Conservation (phyloP, 78 protist genomes). For the Chrysochromulina tobinii region DNA sequence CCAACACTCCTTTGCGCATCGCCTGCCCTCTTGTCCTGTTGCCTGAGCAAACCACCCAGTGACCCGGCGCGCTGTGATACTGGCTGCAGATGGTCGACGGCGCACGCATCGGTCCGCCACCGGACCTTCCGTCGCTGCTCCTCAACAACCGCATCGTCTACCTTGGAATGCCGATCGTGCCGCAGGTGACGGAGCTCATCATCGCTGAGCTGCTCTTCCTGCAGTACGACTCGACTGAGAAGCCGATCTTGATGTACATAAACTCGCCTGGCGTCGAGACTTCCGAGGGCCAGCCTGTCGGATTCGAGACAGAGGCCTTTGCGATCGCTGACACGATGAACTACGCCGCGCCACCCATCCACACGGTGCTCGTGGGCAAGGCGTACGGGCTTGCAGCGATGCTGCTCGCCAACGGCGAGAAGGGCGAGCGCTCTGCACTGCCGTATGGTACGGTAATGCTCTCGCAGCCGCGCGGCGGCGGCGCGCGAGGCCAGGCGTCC, state of each 20-base stretch:
- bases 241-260: constrained; percentile 1
- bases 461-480: background rate
- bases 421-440: background rate
- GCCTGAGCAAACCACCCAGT: too few species aligned
- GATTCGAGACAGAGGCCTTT: constrained; percentile 18
- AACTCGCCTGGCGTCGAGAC: background rate
- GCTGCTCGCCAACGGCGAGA: constrained; percentile 13
- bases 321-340: constrained; percentile 26
- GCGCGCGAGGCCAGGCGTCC: background rate
- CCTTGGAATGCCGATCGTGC: background rate
- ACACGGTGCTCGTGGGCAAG: constrained; percentile 5
- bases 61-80: too few species aligned
- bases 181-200: constrained; percentile 15
- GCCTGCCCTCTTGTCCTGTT: too few species aligned
- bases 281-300: background rate
- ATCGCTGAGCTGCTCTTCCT: constrained; percentile 19
- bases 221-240: background rate
- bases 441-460: background rate
- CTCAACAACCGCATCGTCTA: constrained; percentile 33
- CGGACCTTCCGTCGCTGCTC: constrained; percentile 20
- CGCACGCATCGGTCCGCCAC: constrained; percentile 2
- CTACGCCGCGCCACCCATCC: background rate
- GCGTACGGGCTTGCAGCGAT: constrained; percentile 27
- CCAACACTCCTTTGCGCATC: too few species aligned
- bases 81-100: background rate